A percentile compares a stretch with the other conserved stretches of the same genome.
phyloP scores from a whole-genome alignment of 2,329 filamentous ascomycete genomes.

The Fusarium pininemorale region DNA sequence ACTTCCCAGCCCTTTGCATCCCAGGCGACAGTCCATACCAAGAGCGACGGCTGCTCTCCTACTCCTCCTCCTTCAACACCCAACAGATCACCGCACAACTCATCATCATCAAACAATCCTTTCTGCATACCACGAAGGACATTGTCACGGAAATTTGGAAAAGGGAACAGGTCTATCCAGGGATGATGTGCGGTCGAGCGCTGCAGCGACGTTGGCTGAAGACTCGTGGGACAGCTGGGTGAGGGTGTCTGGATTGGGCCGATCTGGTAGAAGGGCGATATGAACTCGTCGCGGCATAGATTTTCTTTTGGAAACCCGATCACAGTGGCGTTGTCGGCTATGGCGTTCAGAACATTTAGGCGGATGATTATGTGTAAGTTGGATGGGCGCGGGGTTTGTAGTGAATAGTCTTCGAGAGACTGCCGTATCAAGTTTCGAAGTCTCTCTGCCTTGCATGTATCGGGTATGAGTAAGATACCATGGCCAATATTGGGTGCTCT shows the following conservation, averaged over 20 bases:
- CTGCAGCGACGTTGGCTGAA: background rate
- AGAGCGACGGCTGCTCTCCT: background rate
- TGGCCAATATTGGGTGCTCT: rapidly evolving
- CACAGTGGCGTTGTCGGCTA: background rate
- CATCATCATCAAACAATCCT: background rate
- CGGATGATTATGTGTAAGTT: background rate
- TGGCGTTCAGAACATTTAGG: background rate
- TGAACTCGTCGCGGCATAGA: background rate
- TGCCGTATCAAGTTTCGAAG: background rate
- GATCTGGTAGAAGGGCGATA: background rate
- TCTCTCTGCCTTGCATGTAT: background rate
- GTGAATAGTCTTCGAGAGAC: background rate
- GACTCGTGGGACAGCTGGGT: background rate
- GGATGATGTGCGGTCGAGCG: background rate
- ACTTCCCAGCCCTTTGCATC: background rate
- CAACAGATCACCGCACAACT: background rate
- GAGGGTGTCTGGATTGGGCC: background rate
- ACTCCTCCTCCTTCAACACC: background rate
- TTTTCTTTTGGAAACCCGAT: background rate
- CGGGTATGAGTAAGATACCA: background rate
- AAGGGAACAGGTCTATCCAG: background rate
- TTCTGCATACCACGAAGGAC: background rate
- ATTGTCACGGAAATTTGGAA: background rate
- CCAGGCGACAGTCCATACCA: background rate
- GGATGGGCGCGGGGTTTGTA: background rate